Percentiles rank a stretch among this genome's conserved stretches.
Evolutionary conservation across 2,329 filamentous ascomycete genomes (phyloP).

Genomic region (Neopestalotiopsis clavispora): DNA sequence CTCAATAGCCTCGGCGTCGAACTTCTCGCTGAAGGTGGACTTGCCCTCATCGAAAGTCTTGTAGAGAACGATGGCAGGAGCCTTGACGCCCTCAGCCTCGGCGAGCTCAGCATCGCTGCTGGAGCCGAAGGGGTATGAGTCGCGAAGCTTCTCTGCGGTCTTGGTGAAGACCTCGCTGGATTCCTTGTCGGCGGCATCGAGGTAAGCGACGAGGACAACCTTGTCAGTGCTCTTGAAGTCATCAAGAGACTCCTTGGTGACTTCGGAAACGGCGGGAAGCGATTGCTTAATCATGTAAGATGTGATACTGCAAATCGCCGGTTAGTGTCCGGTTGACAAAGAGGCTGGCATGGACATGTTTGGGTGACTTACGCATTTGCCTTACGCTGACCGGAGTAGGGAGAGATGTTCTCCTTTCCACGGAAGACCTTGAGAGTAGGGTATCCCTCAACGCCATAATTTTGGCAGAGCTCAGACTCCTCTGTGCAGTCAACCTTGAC

Average conservation of each 20-base stretch:
- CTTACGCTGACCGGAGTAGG: slow-evolving; percentile 91
- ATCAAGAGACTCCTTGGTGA: slow-evolving; percentile 82
- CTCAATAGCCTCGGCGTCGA: slow-evolving; percentile 80
- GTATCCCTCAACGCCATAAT: slow-evolving; percentile 93
- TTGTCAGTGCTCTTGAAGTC: slow-evolving; percentile 99
- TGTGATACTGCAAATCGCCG: slow-evolving; percentile 54
- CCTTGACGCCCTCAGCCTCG: slow-evolving; percentile 86
- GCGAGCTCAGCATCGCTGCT: slow-evolving; percentile 83
- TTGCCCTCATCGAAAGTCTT: slow-evolving; percentile 98
- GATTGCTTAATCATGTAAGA: slow-evolving; percentile 99
- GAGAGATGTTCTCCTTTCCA: slow-evolving; percentile 77
- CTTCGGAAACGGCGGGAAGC: slow-evolving; percentile 84
- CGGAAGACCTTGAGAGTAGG: slow-evolving; percentile 99
- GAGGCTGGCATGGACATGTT: not conserved
- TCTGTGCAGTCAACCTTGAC: slow-evolving; percentile 95
- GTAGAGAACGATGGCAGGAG: slow-evolving; percentile 90
- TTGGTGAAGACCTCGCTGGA: slow-evolving; percentile 84
- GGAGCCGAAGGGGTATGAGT: slow-evolving; percentile 91
- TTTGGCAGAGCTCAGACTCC: slow-evolving; percentile 88
- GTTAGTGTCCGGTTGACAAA: not conserved
- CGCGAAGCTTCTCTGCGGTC: slow-evolving; percentile 77
- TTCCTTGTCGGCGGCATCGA: slow-evolving; percentile 79
- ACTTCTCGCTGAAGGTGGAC: slow-evolving; percentile 79
- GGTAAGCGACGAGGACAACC: slow-evolving; percentile 90
- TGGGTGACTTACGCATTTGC: slow-evolving; percentile 66